Base-by-base conservation (phyloP, 1,139 yeast genomes). In the Kurtzmaniella natalensis region DNA sequence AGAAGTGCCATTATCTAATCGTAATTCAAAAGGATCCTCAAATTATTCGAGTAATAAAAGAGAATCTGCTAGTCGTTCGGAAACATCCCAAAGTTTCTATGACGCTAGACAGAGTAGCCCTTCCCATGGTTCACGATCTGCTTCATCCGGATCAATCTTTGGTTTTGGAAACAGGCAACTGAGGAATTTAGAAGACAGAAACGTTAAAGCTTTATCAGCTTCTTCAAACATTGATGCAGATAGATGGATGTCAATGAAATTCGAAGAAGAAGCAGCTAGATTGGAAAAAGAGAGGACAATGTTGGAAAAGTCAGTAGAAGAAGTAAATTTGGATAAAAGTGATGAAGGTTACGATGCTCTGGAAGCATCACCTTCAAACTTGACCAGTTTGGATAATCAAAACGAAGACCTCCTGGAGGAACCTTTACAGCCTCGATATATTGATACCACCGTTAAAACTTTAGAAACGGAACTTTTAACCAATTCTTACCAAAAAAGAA, bases 161-260 rank as follows among this genome's bases (percentile, higher is more conserved):
- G 25, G 26, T 18, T 23, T 30, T n/a, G 17, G 21, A 13, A 28
- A 28, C 15, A 14, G 21, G 6, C 11, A 27, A 21, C 18, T 31
- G 18, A 25, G 13, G 11, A 30, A 27, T 23, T n/a, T 23, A 16
- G 26, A 23, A 13, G 41, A 13, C 21, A 32, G 35, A 30, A 28
- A 34, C 33, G 31, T 37, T 43, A 4, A 30, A 21, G 28, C 34
- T 26, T 16, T 43, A 8, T 24, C 23, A 25, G 42, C 50, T 4
- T 45, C 52, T 3, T 48, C 55, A 18, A 44, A 46, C 34, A 35
- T 45, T 14, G 53, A 50, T 24, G 30, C 35, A 6, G 21, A 32
- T 27, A 17, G 29, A 17, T 17, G 26, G 26, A 23, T 23, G 26
- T 11, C 26, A 16, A 23, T 23, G 26, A 23, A 23, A 11, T 23